A percentile compares a stretch with the other conserved stretches of the same genome.
Evolutionary conservation across 2,329 filamentous ascomycete genomes (phyloP).

Genomic region (Neocatenulostroma microsporum): DNA sequence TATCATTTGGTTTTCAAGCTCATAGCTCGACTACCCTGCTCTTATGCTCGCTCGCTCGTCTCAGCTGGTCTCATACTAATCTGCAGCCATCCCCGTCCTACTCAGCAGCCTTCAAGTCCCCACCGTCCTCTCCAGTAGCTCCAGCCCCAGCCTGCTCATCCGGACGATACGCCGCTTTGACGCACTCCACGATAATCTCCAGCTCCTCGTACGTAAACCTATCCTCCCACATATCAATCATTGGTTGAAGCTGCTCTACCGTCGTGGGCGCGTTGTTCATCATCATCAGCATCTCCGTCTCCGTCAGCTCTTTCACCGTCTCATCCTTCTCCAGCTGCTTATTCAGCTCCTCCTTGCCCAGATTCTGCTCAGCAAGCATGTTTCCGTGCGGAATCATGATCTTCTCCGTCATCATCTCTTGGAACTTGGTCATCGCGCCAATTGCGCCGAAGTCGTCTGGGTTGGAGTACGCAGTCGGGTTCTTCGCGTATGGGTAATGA

Average conservation of each 20-base stretch:
- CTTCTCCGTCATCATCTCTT: conserved; percentile 16
- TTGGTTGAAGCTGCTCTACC: conserved; percentile 28
- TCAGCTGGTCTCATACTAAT: too few species aligned
- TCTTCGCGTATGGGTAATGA: conserved; percentile 23
- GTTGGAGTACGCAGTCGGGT: conserved; percentile 21
- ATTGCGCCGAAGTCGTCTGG: conserved; percentile 16
- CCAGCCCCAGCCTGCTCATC: conserved; percentile 12
- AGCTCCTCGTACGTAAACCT: conserved; percentile 27
- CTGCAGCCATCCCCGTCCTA: too few species aligned
- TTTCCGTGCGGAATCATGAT: conserved; percentile 20
- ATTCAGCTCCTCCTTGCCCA: conserved; percentile 18
- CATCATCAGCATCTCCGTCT: conserved; percentile 28
- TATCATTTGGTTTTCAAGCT: too few species aligned
- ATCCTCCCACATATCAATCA: conserved; percentile 30
- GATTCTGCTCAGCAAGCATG: conserved; percentile 24
- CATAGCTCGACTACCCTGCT: too few species aligned
- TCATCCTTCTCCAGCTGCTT: conserved; percentile 23
- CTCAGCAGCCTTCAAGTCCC: too few species aligned
- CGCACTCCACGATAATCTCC: conserved; percentile 23
- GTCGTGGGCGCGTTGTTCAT: conserved; percentile 28
- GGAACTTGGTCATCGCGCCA: conserved; percentile 15
- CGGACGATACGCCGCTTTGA: conserved; percentile 17
- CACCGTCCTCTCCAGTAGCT: too few species aligned
- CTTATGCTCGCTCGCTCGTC: too few species aligned
- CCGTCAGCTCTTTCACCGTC: conserved; percentile 27